Evolutionary conservation across 2,329 filamentous ascomycete species (phyloP), one percentile per base, ranked within the genome.

Genomic region (Blastomyces parvus): DNA sequence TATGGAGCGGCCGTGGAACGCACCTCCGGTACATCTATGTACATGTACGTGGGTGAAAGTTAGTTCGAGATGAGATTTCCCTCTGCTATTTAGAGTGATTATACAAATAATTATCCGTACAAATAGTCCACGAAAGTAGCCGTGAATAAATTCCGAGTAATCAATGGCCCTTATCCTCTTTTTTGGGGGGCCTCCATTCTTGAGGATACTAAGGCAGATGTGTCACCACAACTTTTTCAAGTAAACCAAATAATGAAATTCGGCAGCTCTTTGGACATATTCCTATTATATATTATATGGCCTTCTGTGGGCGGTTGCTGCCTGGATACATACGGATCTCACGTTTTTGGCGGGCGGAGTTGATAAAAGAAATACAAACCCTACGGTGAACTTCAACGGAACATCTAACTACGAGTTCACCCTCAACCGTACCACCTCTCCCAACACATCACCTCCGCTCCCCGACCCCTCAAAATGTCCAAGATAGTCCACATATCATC

Each of bases 401-500:
- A 25, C 19, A 50, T 25, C 22, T 1, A 52, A 7, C 22, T n/a
- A 50, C n/a, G 42, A 46, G 22, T 25, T 53, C 25, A 38, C 30
- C n/a, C 27, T 58, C 60, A 57, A 46, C 52, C 67, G 63, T 62
- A 65, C 66, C 63, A 64, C 61, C 64, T 53, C 61, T 66, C 61
- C 65, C 62, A 61, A 63, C 61, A 62, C 62, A 60, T 63, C 62
- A 59, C 22, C 46, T 44, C 60, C 27, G 64, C 57, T 58, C 30
- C 62, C 64, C 66, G 65, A 63, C 65, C 68, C 44, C 40, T 52
- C 66, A 78, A 70, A 62, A 79, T 80, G 77, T 73, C 77, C 46
- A 70, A 73, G 66, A 74, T 75, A 62, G 70, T 80, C 61, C 70
- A 79, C 14, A 87, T 93, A 69, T 79, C 79, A 65, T 92, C 89